Evolutionary conservation across 768 basidiomycete species (phyloP).

Genomic region (Pulveroboletus ravenelii): DNA sequence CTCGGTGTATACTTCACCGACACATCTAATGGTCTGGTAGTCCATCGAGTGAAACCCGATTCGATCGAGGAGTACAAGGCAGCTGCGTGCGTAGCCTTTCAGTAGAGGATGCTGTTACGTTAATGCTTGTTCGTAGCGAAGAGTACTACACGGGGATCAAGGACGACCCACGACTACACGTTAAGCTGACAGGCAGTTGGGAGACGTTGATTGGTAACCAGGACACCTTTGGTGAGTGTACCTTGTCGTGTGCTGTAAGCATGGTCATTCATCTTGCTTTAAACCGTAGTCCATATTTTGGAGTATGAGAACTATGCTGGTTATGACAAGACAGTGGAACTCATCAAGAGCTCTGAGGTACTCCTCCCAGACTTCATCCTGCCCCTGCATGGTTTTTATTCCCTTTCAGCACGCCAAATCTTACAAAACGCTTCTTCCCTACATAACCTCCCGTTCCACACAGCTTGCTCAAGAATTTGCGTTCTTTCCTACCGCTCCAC

Average conservation of each 20-base stretch:
- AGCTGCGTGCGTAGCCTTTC: constrained; percentile 61
- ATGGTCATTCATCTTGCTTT: background rate
- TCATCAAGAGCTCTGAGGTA: constrained; percentile 66
- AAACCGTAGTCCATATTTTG: constrained; percentile 56
- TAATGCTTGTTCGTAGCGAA: constrained; percentile 46
- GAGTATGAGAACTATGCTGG: constrained; percentile 95
- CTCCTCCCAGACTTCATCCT: constrained; percentile 15
- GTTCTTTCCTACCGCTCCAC: constrained; percentile 89
- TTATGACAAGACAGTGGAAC: constrained; percentile 68
- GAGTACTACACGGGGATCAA: constrained; percentile 79
- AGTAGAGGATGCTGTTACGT: background rate
- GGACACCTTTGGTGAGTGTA: constrained; percentile 67
- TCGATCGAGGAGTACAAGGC: constrained; percentile 78
- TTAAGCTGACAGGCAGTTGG: constrained; percentile 93
- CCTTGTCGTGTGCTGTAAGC: constrained; percentile 20
- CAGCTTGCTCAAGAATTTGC: constrained; percentile 94
- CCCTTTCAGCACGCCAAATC: constrained; percentile 53
- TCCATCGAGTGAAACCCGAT: constrained; percentile 82
- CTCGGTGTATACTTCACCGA: background rate
- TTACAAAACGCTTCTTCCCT: constrained; percentile 73
- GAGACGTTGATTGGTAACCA: constrained; percentile 87
- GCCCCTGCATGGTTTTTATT: background rate
- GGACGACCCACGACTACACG: constrained; percentile 64
- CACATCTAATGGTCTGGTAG: constrained; percentile 36
- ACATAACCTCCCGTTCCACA: constrained; percentile 62